Evolutionary conservation across 495 filamentous ascomycete species (phyloP), one percentile per base, ranked within the genome.

Genomic region (Margaritispora aquatica): DNA sequence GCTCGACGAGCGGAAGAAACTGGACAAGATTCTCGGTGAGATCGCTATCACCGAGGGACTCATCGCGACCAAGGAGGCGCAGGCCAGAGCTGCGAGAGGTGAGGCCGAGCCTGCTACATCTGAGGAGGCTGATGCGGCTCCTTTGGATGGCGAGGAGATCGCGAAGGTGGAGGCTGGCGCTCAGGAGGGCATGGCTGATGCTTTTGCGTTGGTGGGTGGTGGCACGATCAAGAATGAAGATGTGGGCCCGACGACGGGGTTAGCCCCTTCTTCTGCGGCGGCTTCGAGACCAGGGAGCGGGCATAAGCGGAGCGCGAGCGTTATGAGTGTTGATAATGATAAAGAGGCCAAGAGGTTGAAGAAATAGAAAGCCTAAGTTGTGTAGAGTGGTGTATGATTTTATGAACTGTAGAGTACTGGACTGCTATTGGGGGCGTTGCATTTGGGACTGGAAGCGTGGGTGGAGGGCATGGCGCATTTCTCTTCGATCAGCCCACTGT

Each of bases 1-100:
- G 19, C 78, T 98, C 1, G 94, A 98, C 62, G 76, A 88, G 11
- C 77, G 90, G 56, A 97, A 96, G 73, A 71, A 91, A 10, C 75
- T 80, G 4, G 94, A 98, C 70, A 96, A 95, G 72, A 73, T 96
- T 0, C 88, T 92, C 54, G 84, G 82, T 13, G 94, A 98, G 74
- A 83, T 95, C 54, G 83, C 81, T 57, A 74, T 95, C 1, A 75
- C 88, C 49, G 82, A 84, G 68, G 83, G 83, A 26, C 84, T 76
- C 74, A 77, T 78, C 63, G 83, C 80, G 0, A 84, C 87, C 62
- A 74, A 81, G 57, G 87, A 86, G 63, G 75, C 73, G 66, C 38
- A n/a, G 50, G 61, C 5, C 48, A 60, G 44, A 61, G 54, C 27
- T 36, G 55, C 41, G 49, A 63, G 46, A 49, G 63, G 59, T 11